Evolutionary conservation across 169 alveolate species (phyloP).

Genomic region (Eimeria maxima): DNA sequence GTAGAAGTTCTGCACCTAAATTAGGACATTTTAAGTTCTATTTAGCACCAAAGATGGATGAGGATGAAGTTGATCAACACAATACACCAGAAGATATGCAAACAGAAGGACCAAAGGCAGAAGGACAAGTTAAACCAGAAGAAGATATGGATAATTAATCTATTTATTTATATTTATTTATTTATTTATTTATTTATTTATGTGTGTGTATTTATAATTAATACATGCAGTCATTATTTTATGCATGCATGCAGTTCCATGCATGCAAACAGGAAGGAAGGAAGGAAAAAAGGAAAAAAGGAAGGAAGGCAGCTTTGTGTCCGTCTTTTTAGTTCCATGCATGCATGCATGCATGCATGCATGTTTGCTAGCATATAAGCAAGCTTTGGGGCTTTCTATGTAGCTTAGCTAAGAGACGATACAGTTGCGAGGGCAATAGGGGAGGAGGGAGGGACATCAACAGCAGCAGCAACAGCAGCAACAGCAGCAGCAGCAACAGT

Average conservation of each 20-base stretch:
- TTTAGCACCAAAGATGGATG: slow-evolving; percentile 85
- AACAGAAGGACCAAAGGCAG: not conserved
- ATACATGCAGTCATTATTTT: too few relatives aligned
- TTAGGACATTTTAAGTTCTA: slow-evolving; percentile 80
- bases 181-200: too few relatives aligned
- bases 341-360: not conserved
- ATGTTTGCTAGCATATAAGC: not conserved
- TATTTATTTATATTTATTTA: too few relatives aligned
- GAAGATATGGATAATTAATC: not conserved
- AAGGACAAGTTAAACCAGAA: slow-evolving; percentile 19
- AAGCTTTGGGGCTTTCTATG: not conserved
- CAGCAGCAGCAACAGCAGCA: too few relatives aligned
- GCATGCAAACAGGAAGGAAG: too few relatives aligned
- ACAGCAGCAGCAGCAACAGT: too few relatives aligned
- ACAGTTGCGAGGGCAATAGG: too few relatives aligned
- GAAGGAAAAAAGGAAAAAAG: too few relatives aligned
- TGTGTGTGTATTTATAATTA: too few relatives aligned
- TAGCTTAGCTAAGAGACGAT: too few relatives aligned
- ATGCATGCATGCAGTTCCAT: not conserved
- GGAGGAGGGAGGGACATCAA: too few relatives aligned
- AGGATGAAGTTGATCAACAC: slow-evolving; percentile 49
- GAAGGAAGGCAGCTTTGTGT: too few relatives aligned
- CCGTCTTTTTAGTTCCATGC: not conserved
- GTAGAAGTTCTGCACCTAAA: not conserved
- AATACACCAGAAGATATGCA: slow-evolving; percentile 29